phyloP scores from a whole-genome alignment of 73 alveolate genomes.

The Uronychia binucleata region DNA sequence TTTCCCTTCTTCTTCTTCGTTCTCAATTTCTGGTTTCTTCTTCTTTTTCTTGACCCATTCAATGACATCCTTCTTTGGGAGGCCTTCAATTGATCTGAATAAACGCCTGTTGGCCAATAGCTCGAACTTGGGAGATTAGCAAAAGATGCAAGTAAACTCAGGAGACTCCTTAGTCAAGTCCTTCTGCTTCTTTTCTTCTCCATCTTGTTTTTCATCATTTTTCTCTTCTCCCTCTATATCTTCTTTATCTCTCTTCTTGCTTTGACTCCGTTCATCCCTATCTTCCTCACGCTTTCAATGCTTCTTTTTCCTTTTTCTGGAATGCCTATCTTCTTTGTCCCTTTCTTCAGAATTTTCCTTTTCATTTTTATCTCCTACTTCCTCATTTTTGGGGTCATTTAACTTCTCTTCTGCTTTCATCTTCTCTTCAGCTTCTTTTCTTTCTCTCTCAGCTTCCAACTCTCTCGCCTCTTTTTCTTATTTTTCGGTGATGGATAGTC shows the following conservation, averaged over 20 bases:
- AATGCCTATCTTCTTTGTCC: background rate
- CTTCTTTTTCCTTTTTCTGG: background rate
- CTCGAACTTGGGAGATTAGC: background rate
- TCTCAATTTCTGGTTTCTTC: background rate
- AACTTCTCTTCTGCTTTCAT: background rate
- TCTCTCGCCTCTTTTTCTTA: background rate
- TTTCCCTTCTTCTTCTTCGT: background rate
- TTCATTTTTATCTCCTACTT: background rate
- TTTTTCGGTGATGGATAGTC: background rate
- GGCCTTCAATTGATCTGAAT: background rate
- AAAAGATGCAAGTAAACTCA: background rate
- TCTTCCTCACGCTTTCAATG: background rate
- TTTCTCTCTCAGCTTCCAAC: background rate
- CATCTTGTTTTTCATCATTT: background rate
- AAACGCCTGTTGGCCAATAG: background rate
- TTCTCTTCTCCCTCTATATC: background rate
- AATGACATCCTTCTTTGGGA: background rate
- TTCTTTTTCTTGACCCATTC: background rate
- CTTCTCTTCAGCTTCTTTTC: background rate
- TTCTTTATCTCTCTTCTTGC: background rate
- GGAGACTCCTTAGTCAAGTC: background rate
- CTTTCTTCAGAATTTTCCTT: background rate
- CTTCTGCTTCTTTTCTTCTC: background rate
- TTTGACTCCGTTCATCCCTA: no score
- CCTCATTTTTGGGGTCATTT: background rate